Conservation (phyloP, 73 alveolate species). For the Uronychia setigera region DNA sequence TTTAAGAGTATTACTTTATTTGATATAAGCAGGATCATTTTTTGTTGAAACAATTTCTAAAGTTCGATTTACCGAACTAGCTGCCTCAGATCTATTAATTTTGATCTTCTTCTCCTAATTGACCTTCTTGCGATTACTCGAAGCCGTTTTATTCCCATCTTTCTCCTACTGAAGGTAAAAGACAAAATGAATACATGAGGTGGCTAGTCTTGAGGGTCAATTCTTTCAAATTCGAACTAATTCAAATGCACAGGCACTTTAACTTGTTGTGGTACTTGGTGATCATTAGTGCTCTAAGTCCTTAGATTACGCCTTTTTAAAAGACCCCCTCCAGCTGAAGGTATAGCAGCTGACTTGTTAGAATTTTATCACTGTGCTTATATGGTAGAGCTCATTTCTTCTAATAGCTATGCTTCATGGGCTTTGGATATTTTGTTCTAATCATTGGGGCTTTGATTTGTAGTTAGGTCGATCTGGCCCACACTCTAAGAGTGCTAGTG, state of each 20-base stretch:
- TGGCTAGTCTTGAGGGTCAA: background rate
- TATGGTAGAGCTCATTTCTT: no score
- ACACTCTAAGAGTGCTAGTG: no score
- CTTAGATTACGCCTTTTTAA: no score
- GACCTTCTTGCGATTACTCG: background rate
- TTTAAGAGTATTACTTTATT: background rate
- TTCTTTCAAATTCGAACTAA: background rate
- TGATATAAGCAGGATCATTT: background rate
- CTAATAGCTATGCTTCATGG: background rate
- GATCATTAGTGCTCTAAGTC: background rate
- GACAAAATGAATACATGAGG: no score
- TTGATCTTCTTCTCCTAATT: background rate
- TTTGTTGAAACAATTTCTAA: background rate
- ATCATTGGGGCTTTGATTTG: no score
- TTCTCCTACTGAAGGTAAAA: no score
- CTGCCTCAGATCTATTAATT: background rate
- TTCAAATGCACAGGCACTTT: background rate
- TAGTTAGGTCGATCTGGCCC: no score
- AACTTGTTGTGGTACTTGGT: background rate
- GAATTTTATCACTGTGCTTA: no score
- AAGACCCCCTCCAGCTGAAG: no score
- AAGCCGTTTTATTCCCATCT: background rate
- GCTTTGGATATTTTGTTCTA: no score
- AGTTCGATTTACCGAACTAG: no score
- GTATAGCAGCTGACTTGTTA: no score